These are phyloP conservation scores for Fistulifera pelliculosa DNA, from an alignment of 108 stramenopile genomes.

Conservation along the genomic window DNA sequence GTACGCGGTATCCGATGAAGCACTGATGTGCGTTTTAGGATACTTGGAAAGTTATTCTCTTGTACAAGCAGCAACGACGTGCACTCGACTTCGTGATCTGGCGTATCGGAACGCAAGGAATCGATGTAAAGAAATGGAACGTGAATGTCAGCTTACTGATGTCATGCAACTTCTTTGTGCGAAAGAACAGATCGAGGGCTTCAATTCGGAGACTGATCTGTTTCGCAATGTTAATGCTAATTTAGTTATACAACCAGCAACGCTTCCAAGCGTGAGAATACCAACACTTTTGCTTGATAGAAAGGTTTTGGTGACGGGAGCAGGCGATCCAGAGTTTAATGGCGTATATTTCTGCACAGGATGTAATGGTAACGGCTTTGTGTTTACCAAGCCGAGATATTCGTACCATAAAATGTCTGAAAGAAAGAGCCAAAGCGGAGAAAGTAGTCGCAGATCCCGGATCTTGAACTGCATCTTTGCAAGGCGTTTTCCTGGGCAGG, in stretches of 20 bases:
- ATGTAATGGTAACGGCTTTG: slow-evolving; percentile 64
- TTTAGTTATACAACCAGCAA: too few species aligned
- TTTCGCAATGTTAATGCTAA: too few species aligned
- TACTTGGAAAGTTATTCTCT: slow-evolving; percentile 56
- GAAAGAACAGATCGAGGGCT: slow-evolving; percentile 67
- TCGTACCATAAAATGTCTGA: slow-evolving; percentile 16
- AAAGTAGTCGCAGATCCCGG: slow-evolving; percentile 22
- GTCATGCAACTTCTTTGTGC: slow-evolving; percentile 65
- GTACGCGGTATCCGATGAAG: slow-evolving; percentile 24
- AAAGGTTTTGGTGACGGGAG: slow-evolving; percentile 39
- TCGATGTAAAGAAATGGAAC: slow-evolving; percentile 37
- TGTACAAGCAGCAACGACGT: slow-evolving; percentile 43
- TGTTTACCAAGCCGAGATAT: slow-evolving; percentile 66
- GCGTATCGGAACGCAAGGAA: slow-evolving; percentile 42
- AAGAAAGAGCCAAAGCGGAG: slow-evolving; percentile 1
- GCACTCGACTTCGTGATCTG: slow-evolving; percentile 56
- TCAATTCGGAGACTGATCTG: neutral
- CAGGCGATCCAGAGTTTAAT: slow-evolving; percentile 72
- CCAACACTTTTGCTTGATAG: slow-evolving; percentile 51
- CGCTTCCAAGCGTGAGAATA: slow-evolving; percentile 37
- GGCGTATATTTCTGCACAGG: slow-evolving; percentile 79
- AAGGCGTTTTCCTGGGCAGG: slow-evolving; percentile 65
- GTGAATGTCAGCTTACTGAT: slow-evolving; percentile 35
- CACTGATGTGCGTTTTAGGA: slow-evolving; percentile 28
- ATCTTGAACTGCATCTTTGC: slow-evolving; percentile 62